A percentile compares a stretch with the other conserved stretches of the same genome.
These are phyloP conservation scores for Polygonum aviculare DNA, from an alignment of 148 eudicot genomes.

Conservation along the genomic window DNA sequence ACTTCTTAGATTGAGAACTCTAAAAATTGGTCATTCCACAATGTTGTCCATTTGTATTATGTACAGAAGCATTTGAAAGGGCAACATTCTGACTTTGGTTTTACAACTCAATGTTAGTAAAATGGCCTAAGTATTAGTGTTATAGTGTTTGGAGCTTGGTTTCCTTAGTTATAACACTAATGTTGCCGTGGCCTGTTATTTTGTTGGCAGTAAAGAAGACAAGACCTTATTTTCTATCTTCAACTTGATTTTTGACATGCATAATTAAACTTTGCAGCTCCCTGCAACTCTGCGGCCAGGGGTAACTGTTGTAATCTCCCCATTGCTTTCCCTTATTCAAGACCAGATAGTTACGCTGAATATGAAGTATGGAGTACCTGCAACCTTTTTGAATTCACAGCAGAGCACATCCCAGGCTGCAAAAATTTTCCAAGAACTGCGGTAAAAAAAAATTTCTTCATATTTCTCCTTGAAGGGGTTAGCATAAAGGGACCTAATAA, in stretches of 20 bases:
- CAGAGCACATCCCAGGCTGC: conserved; percentile 81
- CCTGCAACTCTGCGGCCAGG: conserved; percentile 86
- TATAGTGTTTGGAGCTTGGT: not conserved
- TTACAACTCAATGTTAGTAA: not conserved
- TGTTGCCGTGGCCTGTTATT: not conserved
- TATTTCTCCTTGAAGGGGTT: not conserved
- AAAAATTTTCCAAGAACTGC: conserved; percentile 77
- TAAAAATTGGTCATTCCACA: not conserved
- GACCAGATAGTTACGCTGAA: conserved; percentile 93
- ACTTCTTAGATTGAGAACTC: not conserved
- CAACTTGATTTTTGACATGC: conserved; percentile 2
- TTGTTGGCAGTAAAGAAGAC: not conserved
- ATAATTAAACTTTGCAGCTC: conserved; percentile 44
- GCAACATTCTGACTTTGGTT: not conserved
- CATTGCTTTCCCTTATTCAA: conserved; percentile 94
- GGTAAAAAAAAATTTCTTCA: conserved; percentile 27
- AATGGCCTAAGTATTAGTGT: not conserved
- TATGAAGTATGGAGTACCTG: conserved; percentile 81
- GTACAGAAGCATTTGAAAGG: not conserved
- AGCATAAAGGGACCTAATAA: not conserved
- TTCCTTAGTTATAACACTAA: not conserved
- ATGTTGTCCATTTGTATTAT: not conserved
- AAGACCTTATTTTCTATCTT: not conserved
- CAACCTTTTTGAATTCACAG: conserved; percentile 96
- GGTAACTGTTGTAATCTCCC: conserved; percentile 89